Base-by-base conservation (phyloP, 2,329 filamentous ascomycete species). In the Phaeomoniella chlamydospora region DNA sequence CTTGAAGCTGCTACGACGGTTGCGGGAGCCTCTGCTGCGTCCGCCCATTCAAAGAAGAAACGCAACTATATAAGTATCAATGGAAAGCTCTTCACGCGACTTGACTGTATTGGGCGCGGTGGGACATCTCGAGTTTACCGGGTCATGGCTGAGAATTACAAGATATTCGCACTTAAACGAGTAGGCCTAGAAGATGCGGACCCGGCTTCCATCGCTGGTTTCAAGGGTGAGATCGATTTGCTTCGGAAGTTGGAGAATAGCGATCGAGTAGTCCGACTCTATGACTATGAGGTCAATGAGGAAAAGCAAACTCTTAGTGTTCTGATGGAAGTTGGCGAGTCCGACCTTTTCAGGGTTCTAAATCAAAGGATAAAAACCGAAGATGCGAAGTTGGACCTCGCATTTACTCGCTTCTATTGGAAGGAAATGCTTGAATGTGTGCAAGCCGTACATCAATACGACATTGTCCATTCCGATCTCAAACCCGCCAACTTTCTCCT, bases 361-460 rank as follows among this genome's bases (percentile, higher is more conserved):
- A 78, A 77, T 22, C 72, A 77, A 44, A 75, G 77, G 6, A 64
- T 83, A 49, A 83, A 77, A 49, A 72, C 68, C 0, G 79, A 86
- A 41, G 74, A 80, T 37, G 74, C 82, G 29, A 73, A 70, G 40
- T 80, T 98, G 41, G 90, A 98, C 52, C 71, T 84, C 2, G 82
- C 80, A 36, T 94, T 96, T 55, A 85, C 90, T 10, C 80, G 90
- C n/a, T 92, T 83, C 59, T 94, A 94, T 65, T 98, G 90, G 90
- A 90, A 93, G 57, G 90, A 98, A 60, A 98, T 98, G 90, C 77
- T 98, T 13, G 86, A 94, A 56, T 96, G 90, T 53, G 75, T 98
- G 4, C 74, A 83, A 46, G 75, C 88, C 1, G 86, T 98, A 1
- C 90, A 98, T 53, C 73, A 80, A 10, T 70, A 80, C 54, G 86